Conservation (phyloP, 2,329 filamentous ascomycete species). For the Paracorniculantispora psalliotae region DNA sequence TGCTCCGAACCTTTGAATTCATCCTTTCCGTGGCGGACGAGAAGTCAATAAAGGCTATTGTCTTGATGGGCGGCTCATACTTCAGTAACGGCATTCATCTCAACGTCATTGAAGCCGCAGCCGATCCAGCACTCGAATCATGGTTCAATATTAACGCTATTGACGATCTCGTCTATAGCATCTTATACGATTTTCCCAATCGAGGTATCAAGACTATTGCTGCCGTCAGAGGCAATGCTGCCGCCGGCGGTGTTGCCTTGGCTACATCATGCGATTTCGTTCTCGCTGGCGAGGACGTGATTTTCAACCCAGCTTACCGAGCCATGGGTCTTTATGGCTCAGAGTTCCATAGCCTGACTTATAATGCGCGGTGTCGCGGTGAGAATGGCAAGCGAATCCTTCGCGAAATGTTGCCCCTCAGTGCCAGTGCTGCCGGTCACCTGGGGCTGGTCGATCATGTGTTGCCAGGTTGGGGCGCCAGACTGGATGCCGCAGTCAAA, state of each 20-base stretch:
- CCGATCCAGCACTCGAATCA: slow-evolving; percentile 33
- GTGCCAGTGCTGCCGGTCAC: slow-evolving; percentile 31
- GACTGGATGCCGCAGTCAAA: slow-evolving; percentile 31
- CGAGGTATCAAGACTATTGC: slow-evolving; percentile 33
- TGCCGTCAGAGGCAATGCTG: slow-evolving; percentile 36
- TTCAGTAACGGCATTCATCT: slow-evolving; percentile 41
- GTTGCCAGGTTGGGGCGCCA: slow-evolving; percentile 27
- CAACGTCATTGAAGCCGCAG: slow-evolving; percentile 37
- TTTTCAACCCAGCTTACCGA: slow-evolving; percentile 38
- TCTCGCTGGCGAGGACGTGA: slow-evolving; percentile 32
- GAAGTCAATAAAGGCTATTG: slow-evolving; percentile 29
- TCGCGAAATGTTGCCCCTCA: slow-evolving; percentile 33
- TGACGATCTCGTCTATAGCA: slow-evolving; percentile 34
- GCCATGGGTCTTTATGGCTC: slow-evolving; percentile 33
- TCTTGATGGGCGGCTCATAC: slow-evolving; percentile 36
- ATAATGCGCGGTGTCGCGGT: slow-evolving; percentile 32
- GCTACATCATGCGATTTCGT: slow-evolving; percentile 34
- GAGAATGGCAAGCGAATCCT: slow-evolving; percentile 27
- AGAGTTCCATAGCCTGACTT: slow-evolving; percentile 37
- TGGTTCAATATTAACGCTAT: slow-evolving; percentile 42
- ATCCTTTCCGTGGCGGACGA: slow-evolving; percentile 24
- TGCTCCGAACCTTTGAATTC: slow-evolving; percentile 32
- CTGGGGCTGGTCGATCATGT: slow-evolving; percentile 36
- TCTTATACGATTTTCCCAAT: slow-evolving; percentile 33
- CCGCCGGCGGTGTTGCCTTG: slow-evolving; percentile 38